Base-by-base conservation (phyloP, 805 yeast species). In the Peterozyma xylosa region DNA sequence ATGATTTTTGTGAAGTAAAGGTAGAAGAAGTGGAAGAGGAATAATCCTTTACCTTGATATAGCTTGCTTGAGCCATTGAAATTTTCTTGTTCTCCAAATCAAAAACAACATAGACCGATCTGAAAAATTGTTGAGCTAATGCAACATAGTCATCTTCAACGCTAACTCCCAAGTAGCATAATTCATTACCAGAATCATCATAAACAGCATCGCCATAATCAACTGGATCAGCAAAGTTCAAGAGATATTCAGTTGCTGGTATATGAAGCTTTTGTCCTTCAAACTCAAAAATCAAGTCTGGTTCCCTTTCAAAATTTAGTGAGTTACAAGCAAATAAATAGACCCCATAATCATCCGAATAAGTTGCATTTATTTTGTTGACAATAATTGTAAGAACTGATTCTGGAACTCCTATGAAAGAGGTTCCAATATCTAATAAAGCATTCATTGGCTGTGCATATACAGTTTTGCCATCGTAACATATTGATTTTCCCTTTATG, bases 111-210 rank as follows among this genome's bases (percentile, higher is more conserved):
- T 81, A 83, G 2, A 82, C 80, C 45, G 74, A 70, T 43, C 86
- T 68, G 49, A 85, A 61, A 55, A 84, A 74, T 38, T 74, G 71
- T 55, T 82, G 89, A 10, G 93, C 93, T 33, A 85, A 64, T 43
- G 80, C 68, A 14, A 64, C 54, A 13, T 45, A 16, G 35, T 53
- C 58, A 15, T 42, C 44, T 32, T 35, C 2, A 42, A 7, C 1
- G 45, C 50, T 11, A 51, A 50, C n/a, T 47, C 45, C 42, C 9
- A 57, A 45, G 18, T 55, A 53, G 43, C 63, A 57, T 11, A 47
- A 13, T 29, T 44, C 43, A 2, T 39, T 17, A 1, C 50, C 50
- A 5, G 38, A 18, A 11, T 29, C 32, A 17, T 47, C 42, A 14
- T 41, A 27, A 16, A 42, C 41, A 13, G 36, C 29, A 14, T 37